Evolutionary conservation across 768 basidiomycete species (phyloP).

Genomic region (Termitomyces sp.): DNA sequence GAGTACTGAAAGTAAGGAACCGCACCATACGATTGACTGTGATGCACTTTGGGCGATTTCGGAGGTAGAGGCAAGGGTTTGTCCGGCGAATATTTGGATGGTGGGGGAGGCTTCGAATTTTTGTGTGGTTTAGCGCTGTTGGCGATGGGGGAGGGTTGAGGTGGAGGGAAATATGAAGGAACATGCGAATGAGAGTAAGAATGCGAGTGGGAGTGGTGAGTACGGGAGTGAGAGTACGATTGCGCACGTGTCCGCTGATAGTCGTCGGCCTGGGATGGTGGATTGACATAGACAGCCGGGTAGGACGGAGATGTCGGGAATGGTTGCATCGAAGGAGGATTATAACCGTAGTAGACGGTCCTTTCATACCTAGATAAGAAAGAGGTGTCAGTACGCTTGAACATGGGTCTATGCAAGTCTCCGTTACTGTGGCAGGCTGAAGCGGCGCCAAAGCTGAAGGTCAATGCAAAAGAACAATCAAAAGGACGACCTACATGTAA

Average conservation of each 20-base stretch:
- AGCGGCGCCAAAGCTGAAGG: not conserved
- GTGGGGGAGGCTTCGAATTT: not conserved
- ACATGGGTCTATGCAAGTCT: not conserved
- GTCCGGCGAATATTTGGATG: not conserved
- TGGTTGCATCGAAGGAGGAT: slow-evolving; percentile 9
- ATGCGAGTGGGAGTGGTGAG: slow-evolving; percentile 11
- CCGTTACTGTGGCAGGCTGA: slow-evolving; percentile 14
- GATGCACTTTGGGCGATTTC: slow-evolving; percentile 1
- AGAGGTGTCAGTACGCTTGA: not conserved
- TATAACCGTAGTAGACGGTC: slow-evolving; percentile 9
- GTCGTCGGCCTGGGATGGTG: not conserved
- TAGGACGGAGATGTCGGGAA: slow-evolving; percentile 6
- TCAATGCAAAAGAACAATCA: not conserved
- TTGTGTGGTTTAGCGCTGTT: slow-evolving; percentile 1
- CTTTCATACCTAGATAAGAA: slow-evolving; percentile 13
- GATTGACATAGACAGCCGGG: slow-evolving; percentile 7
- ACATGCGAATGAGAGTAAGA: slow-evolving; percentile 11
- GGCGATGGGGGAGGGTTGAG: not conserved
- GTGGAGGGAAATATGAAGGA: slow-evolving; percentile 16
- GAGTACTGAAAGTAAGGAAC: slow-evolving; percentile 57
- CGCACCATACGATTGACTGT: slow-evolving; percentile 10
- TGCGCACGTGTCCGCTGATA: slow-evolving; percentile 6
- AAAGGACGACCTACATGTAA: slow-evolving; percentile 10
- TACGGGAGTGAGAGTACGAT: slow-evolving; percentile 11
- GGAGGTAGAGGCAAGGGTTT: slow-evolving; percentile 4